A percentile compares a stretch with the other conserved stretches of the same genome.
These are phyloP conservation scores for Sordariomycetes sp. DNA, from an alignment of 2,329 filamentous ascomycete genomes.

Conservation along the genomic window DNA sequence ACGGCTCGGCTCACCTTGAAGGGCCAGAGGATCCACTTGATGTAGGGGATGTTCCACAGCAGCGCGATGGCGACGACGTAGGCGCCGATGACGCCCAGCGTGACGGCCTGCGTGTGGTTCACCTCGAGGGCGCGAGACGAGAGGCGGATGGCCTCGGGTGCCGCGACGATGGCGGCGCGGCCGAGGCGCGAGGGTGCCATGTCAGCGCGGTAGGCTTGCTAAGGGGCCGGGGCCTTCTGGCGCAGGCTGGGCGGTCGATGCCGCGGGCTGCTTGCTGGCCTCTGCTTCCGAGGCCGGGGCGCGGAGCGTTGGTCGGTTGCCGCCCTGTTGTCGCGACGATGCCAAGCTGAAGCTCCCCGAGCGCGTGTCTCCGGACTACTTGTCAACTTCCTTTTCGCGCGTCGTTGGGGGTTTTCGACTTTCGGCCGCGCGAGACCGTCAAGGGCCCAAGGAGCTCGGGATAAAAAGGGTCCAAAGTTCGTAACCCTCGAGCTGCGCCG, in stretches of 20 bases:
- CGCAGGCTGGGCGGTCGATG: background rate
- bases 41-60: conserved; percentile 67
- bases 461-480: background rate
- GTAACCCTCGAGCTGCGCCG: background rate
- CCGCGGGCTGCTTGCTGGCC: no score
- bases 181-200: background rate
- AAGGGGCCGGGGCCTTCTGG: background rate
- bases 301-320: no score
- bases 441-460: no score
- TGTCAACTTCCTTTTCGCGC: no score
- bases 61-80: conserved; percentile 65
- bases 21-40: conserved; percentile 64
- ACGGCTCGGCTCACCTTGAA: conserved; percentile 54
- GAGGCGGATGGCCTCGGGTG: conserved; percentile 4
- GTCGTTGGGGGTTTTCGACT: no score
- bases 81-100: conserved; percentile 55
- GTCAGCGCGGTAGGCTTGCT: background rate
- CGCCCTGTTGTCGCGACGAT: no score
- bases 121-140: conserved; percentile 5
- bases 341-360: no score
- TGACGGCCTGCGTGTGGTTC: conserved; percentile 52
- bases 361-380: no score
- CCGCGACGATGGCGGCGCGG: conserved; percentile 1
- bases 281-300: no score
- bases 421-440: no score